Evolutionary conservation across 1,139 yeast genomes (phyloP).

Genomic region (Citeromyces siamensis): DNA sequence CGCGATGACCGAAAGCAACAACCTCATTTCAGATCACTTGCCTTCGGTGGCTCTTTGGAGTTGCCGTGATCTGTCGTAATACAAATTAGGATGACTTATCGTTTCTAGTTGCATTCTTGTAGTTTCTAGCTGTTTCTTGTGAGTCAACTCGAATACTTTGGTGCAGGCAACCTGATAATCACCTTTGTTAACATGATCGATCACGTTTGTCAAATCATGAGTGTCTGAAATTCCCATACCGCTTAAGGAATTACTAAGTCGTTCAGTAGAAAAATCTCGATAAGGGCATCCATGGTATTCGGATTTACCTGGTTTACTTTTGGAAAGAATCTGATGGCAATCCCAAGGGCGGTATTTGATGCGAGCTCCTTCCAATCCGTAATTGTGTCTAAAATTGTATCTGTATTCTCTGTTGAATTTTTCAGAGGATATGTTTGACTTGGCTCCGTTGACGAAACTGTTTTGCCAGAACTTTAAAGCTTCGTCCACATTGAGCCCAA

Average conservation of each 20-base stretch:
- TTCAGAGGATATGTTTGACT: slow-evolving; percentile 46
- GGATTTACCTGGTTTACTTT: slow-evolving; percentile 52
- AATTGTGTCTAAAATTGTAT: slow-evolving; percentile 78
- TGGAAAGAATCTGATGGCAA: slow-evolving; percentile 63
- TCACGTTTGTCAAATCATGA: slow-evolving; percentile 41
- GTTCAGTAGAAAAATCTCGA: slow-evolving; percentile 56
- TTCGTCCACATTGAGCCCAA: slow-evolving; percentile 81
- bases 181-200: slow-evolving; percentile 51
- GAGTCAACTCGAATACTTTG: slow-evolving; percentile 75
- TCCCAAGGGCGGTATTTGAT: slow-evolving; percentile 80
- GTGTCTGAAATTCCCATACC: slow-evolving; percentile 61
- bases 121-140: slow-evolving; percentile 28
- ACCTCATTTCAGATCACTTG: too few relatives aligned
- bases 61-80: slow-evolving; percentile 64
- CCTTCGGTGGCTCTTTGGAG: slow-evolving; percentile 9
- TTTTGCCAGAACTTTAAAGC: slow-evolving; percentile 77
- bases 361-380: slow-evolving; percentile 87
- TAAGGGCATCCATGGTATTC: slow-evolving; percentile 94
- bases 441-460: slow-evolving; percentile 42
- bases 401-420: slow-evolving; percentile 79
- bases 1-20: too few relatives aligned
- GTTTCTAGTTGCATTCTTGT: slow-evolving; percentile 27
- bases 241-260: slow-evolving; percentile 38
- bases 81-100: slow-evolving; percentile 79
- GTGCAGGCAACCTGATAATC: slow-evolving; percentile 86